Base-by-base conservation (phyloP, 2,329 filamentous ascomycete genomes). In the Nemania serpens region DNA sequence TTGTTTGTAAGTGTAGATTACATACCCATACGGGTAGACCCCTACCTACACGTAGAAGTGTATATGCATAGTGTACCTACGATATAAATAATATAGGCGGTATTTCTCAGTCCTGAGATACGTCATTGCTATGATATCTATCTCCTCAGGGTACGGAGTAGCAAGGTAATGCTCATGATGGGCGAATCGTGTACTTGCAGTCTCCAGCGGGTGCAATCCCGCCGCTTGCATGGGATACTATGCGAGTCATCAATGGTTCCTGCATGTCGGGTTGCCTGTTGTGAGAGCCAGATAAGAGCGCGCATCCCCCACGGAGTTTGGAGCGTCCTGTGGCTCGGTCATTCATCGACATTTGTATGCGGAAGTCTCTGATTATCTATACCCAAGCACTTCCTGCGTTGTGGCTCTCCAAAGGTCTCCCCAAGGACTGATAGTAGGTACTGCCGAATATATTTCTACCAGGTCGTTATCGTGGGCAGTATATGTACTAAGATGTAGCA, bases 231-330 rank as follows among this genome's bases (percentile, higher is more conserved):
- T 58, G 57, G 56, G 29, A 33, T n/a, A 12, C 36, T 47, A 59
- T 63, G 60, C 62, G 60, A 36, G 62, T 65, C 62, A 63, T 62
- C 56, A 41, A 48, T 56, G 25, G 60, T 65, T 63, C 63, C 63
- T 65, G 63, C 60, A 65, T 63, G 55, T 37, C 17, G 25, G 54
- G 17, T 34, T 34, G n/a, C 53, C 46, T 36, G 10, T 50, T 39
- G 25, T 29, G 33, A 29, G 42, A 53, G 55, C 34, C 11, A 39
- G 55, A 59, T 37, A 49, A 47, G 45, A 51, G 18, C 46, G 12
- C 39, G 34, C 22, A 12, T 39, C 45, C 45, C 33, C 45, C 43
- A 55, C 46, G 46, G 39, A 29, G 1, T 12, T 46, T 59, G 42
- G 18, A 20, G 9, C 42, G 15, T 29, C n/a, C n/a, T 46, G 39